Conservation (phyloP, 2,329 filamentous ascomycete genomes). For the Thermoascus crustaceus region DNA sequence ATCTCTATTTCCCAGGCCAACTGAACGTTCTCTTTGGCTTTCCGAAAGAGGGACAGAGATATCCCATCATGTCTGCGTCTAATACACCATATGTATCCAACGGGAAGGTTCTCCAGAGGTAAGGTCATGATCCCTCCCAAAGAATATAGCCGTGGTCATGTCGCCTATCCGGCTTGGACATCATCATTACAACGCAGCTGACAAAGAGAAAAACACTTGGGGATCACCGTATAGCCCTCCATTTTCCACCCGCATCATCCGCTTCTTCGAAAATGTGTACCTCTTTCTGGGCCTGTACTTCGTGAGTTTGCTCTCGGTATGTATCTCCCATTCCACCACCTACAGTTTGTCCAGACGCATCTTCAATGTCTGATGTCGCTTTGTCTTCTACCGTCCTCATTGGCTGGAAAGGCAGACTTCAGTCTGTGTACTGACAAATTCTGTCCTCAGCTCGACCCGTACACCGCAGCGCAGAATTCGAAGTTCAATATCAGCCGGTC, state of each 20-base stretch:
- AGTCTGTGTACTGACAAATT: too few relatives aligned
- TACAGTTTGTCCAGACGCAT: too few relatives aligned
- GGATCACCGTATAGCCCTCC: conserved; percentile 32
- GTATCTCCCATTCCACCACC: too few relatives aligned
- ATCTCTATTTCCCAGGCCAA: too few relatives aligned
- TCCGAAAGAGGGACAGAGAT: too few relatives aligned
- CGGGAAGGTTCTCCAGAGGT: conserved; percentile 32
- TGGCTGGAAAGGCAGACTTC: background rate
- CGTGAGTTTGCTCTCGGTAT: conserved; percentile 41
- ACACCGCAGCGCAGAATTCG: conserved; percentile 37
- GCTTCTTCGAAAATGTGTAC: conserved; percentile 36
- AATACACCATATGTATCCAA: conserved; percentile 32
- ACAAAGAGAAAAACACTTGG: too few relatives aligned
- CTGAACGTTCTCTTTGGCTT: too few relatives aligned
- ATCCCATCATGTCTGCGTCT: conserved; percentile 26
- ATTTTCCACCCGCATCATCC: conserved; percentile 34
- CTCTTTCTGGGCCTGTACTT: conserved; percentile 43
- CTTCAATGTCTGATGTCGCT: background rate
- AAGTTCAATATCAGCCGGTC: conserved; percentile 37
- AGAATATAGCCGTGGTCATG: too few relatives aligned
- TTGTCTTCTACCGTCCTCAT: background rate
- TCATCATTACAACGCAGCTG: too few relatives aligned
- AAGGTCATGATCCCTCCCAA: too few relatives aligned
- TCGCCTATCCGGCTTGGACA: too few relatives aligned
- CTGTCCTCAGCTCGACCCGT: conserved; percentile 41